Percentiles rank a stretch among this genome's conserved stretches.
These are phyloP conservation scores for Lineolata rhizophorae DNA, from an alignment of 495 filamentous ascomycete species.

Conservation along the genomic window DNA sequence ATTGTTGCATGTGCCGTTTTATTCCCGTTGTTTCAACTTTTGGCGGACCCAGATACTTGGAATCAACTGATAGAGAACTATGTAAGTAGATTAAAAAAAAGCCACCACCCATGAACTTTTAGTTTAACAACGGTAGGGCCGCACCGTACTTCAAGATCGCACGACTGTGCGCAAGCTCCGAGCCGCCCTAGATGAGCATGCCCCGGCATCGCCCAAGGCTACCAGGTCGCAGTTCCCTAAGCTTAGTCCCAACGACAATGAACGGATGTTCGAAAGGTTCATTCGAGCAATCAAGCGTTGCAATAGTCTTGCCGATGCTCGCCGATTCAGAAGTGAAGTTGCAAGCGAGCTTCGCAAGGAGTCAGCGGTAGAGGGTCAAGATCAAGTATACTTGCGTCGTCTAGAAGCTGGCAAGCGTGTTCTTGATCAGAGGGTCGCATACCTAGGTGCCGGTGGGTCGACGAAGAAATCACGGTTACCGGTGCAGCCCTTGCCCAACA, in stretches of 20 bases:
- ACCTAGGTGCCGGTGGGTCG: slow-evolving; percentile 46
- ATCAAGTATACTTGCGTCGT: slow-evolving; percentile 66
- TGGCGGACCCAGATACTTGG: slow-evolving; percentile 88
- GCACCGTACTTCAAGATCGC: slow-evolving; percentile 76
- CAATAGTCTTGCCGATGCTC: slow-evolving; percentile 82
- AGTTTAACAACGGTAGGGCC: too few species aligned
- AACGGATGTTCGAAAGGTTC: slow-evolving; percentile 84
- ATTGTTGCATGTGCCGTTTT: slow-evolving; percentile 61
- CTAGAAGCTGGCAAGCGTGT: slow-evolving; percentile 80
- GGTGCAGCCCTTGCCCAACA: slow-evolving; percentile 8
- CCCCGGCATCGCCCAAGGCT: slow-evolving; percentile 54
- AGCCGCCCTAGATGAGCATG: slow-evolving; percentile 86
- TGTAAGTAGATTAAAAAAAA: slow-evolving; percentile 22
- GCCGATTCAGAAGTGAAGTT: slow-evolving; percentile 76
- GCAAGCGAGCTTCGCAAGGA: slow-evolving; percentile 83
- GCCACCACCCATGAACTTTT: not conserved
- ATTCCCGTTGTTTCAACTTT: slow-evolving; percentile 42
- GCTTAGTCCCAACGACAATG: slow-evolving; percentile 47
- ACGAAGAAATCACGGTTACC: slow-evolving; percentile 19
- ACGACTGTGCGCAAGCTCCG: slow-evolving; percentile 88
- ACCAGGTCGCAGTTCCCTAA: slow-evolving; percentile 45
- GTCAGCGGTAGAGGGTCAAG: slow-evolving; percentile 51
- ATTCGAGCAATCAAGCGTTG: slow-evolving; percentile 74
- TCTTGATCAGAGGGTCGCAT: slow-evolving; percentile 72
- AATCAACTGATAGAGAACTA: slow-evolving; percentile 86